Base-by-base conservation (phyloP, 139 green algal species). In the Tetratostichococcus sp. region DNA sequence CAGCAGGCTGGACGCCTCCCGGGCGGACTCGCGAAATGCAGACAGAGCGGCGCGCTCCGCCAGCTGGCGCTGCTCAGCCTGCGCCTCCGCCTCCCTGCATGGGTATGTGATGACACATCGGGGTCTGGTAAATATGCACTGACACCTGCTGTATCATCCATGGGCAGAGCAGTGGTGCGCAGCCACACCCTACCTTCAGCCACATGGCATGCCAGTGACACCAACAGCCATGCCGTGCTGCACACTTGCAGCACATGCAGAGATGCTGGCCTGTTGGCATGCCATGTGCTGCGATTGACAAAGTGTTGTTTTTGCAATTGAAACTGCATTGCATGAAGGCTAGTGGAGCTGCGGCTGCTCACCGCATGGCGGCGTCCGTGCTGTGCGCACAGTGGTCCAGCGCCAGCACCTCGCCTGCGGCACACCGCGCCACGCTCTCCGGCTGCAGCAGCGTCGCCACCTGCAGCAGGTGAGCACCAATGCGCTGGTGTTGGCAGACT, bases 1-100 rank as follows among this genome's bases (percentile, higher is more conserved):
- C 16, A 50, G 67, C 73, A 42, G 31, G 72, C 70, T 59, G 23
- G 76, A 71, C 22, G 76, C 76, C 32, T 81, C 76, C 0, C 76
- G 39, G 1, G 76, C 62, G 1, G 32, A 31, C 16, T 71, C 39
- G n/a, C 34, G 57, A 35, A 81, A 76, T 28, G 35, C n/a, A 26
- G 69, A 22, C 62, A 70, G 65, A 31, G 21, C n/a, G 17, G 30
- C 14, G 0, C 71, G 70, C 32, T 76, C 70, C 30, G 43, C 14
- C 31, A 76, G 69, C 35, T 72, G 76, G 17, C 70, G 70, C 30
- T 23, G n/a, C 30, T 73, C 43, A 28, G 30, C 76, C 57, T 67
- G 65, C 6, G 23, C 5, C 71, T 76, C 76, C 26, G 50, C 50
- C 11, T 62, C 50, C 50, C 50, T 62, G 50, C 19, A 50, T 22